Evolutionary conservation across 2,329 filamentous ascomycete species (phyloP), one percentile per base, ranked within the genome.

Genomic region (Aureobasidium sp.): DNA sequence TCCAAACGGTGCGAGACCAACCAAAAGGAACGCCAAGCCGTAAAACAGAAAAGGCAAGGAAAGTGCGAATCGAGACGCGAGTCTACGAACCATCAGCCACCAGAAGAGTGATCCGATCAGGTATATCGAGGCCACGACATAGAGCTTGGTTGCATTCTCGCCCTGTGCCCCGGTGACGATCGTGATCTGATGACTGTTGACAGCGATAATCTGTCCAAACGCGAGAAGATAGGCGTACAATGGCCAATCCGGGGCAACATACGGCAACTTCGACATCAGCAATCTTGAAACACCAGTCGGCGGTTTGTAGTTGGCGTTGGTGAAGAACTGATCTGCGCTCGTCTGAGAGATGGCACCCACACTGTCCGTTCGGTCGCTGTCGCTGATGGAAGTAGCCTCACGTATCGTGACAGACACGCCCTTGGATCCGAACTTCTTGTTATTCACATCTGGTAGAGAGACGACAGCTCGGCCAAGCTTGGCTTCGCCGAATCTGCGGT

Each of bases 181-280:
- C 0, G 84, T 85, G 67, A 87, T 83, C 67, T 87, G 85, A 70
- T 86, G 86, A 0, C 83, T 86, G 70, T 85, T 86, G 61, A 83
- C 81, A 1, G 84, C 82, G 50, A 86, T 80, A 62, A 86, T 81
- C 66, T 86, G 84, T 21, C 82, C 81, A 33, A 85, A 75, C 6
- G 82, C 82, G 11, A 86, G 77, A 42, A 86, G 75, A 61, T 86
- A 77, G 4, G 81, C 79, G 68, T 86, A 86, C 6, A 85, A 67
- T 0, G 83, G 84, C 83, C 84, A 86, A 65, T 85, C 82, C n/a
- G 80, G 80, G 4, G 35, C 33, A 8, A 31, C 10, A 8, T n/a
- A 42, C 1, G 80, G 80, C 57, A 85, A 69, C 33, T 82, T 81
- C 57, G 78, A 73, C 62, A 81, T 77, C 71, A 85, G 77, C 65